These are phyloP conservation scores for Neurospora sp. DNA, from an alignment of 495 filamentous ascomycete species.

Conservation along the genomic window DNA sequence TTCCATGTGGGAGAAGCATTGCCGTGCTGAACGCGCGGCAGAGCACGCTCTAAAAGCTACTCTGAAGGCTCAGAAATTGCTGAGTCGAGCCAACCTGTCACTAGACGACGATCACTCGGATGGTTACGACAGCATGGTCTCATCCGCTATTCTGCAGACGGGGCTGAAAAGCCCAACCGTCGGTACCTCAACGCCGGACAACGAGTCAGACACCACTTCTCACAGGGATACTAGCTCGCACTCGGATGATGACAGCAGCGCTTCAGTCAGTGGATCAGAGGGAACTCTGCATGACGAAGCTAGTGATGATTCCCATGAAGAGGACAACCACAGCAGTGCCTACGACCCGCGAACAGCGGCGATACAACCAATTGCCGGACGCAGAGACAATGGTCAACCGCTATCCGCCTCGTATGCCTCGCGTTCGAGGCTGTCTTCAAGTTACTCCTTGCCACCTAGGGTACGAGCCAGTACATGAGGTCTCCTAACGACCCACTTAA, in stretches of 20 bases:
- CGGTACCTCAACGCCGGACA: constrained; percentile 1
- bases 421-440: background rate
- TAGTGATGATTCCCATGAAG: constrained; percentile 1
- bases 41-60: constrained; percentile 54
- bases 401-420: constrained; percentile 6
- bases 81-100: constrained; percentile 35
- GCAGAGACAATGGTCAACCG: constrained; percentile 3
- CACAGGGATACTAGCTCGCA: constrained; percentile 10
- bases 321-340: background rate
- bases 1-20: constrained; percentile 94
- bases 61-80: constrained; percentile 46
- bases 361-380: constrained; percentile 8
- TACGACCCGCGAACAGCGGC: background rate
- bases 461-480: background rate
- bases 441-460: background rate
- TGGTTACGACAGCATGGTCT: constrained; percentile 25
- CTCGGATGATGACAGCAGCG: constrained; percentile 10
- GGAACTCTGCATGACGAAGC: constrained; percentile 20
- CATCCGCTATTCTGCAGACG: constrained; percentile 20
- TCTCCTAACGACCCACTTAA: background rate
- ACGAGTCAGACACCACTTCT: constrained; percentile 4
- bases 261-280: constrained; percentile 13
- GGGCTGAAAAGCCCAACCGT: constrained; percentile 10
- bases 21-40: constrained; percentile 73
- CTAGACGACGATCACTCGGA: constrained; percentile 14